Base-by-base conservation (phyloP, 257 asterid genomes). In the Paraleonurus japonicus region DNA sequence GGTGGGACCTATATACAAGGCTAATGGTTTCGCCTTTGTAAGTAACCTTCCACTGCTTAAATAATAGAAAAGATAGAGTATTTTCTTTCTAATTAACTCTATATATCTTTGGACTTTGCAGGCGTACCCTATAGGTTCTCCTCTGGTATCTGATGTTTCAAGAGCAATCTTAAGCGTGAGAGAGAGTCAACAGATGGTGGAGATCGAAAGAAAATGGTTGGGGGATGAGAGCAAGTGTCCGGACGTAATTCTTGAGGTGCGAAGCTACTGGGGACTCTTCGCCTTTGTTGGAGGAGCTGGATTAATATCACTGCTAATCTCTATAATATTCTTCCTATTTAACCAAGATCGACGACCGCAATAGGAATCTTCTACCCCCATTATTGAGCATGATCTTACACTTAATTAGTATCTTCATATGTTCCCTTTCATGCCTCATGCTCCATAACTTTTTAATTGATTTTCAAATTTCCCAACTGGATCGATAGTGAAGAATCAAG, bases 1-100 rank as follows among this genome's bases (percentile, higher is more conserved):
- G 60, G 77, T 80, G 16, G 86, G 70, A 20, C 83, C 81, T 23
- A 61, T 70, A n/a, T 75, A 85, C 65, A 78, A 73, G 79, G 77
- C 87, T 0, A 77, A 80, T 43, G 89, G 95, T 16, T 80, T 88
- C 9, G 86, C 82, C 57, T 77, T 85, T 51, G 91, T 87, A 77
- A 6, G 90, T 60, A 12, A 5, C 9, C 26, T 55, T 61, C 48
- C 22, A 24, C 23, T 15, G 22, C 24, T 45, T n/a, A 2, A n/a
- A n/a, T n/a, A n/a, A n/a, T n/a, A n/a, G n/a, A n/a, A n/a, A n/a
- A n/a, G n/a, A n/a, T n/a, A n/a, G n/a, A n/a, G n/a, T 30, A 62
- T 50, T 10, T 41, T 48, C 28, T 35, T 65, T n/a, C 37, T 53
- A 24, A n/a, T n/a, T n/a, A 39, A 41, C 64, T 8, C 16, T 35